Evolutionary conservation across 352 stramenopile genomes (phyloP).

Genomic region (Phytophthora brassicae): DNA sequence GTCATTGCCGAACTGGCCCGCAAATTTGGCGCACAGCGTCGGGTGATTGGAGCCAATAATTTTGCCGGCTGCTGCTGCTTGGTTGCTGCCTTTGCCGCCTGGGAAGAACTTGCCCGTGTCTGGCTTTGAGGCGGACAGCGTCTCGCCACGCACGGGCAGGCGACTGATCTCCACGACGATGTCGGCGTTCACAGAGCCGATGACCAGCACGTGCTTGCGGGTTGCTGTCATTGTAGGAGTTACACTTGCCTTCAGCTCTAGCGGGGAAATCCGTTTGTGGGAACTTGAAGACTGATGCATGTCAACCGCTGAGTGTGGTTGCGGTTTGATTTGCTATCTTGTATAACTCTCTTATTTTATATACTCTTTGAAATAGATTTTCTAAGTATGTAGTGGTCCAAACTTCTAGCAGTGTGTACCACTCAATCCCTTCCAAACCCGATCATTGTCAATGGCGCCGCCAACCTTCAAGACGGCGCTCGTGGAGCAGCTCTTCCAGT

Average conservation of each 20-base stretch:
- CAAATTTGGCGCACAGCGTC: conserved; percentile 44
- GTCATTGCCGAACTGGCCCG: conserved; percentile 78
- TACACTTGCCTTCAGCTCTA: not conserved
- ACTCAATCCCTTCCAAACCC: conserved; percentile 1
- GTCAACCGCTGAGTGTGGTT: conserved; percentile 16
- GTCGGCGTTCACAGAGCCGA: conserved; percentile 86
- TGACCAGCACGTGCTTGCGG: conserved; percentile 54
- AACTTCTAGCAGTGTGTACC: conserved; percentile 13
- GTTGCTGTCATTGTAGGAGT: conserved; percentile 26
- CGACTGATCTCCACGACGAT: conserved; percentile 76
- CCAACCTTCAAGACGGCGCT: conserved; percentile 57
- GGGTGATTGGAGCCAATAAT: conserved; percentile 35
- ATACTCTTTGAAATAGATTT: not conserved
- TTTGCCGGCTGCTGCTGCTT: conserved; percentile 60
- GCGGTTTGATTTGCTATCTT: conserved; percentile 12
- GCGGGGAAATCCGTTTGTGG: conserved; percentile 9
- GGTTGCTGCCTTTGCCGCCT: conserved; percentile 81
- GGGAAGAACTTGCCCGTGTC: conserved; percentile 70
- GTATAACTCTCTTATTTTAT: not conserved
- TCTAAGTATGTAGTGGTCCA: conserved; percentile 13
- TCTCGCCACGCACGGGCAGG: conserved; percentile 69
- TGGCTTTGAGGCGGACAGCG: conserved; percentile 47
- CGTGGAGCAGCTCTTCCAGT: conserved; percentile 76
- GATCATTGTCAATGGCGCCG: conserved; percentile 17
- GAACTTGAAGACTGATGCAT: conserved; percentile 6